Percentiles rank a stretch among this genome's conserved stretches.
Conservation (phyloP, 2,329 filamentous ascomycete genomes). For the Colletotrichum sp. region DNA sequence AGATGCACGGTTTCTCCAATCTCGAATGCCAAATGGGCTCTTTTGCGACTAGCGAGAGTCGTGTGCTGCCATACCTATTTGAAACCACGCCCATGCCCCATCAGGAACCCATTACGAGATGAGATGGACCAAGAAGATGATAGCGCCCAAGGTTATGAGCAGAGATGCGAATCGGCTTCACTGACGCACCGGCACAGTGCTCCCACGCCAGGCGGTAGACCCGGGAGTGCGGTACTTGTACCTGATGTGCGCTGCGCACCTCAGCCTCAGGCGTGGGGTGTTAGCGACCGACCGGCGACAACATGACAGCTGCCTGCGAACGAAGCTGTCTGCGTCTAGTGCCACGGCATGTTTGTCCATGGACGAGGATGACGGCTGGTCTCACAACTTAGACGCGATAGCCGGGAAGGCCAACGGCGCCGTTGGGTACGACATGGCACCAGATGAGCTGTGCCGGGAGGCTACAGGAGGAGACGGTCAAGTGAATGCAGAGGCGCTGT, state of each 20-base stretch:
- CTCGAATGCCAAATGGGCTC: background rate
- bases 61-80: background rate
- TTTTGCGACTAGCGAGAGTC: background rate
- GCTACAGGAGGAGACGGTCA: background rate
- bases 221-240: conserved; percentile 9
- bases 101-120: conserved; percentile 17
- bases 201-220: background rate
- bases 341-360: background rate
- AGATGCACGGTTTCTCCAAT: background rate
- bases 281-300: background rate
- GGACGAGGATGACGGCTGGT: background rate
- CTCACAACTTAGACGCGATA: background rate
- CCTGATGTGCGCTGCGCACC: conserved; percentile 1
- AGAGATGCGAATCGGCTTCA: background rate
- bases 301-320: background rate
- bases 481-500: background rate
- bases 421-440: background rate
- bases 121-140: background rate
- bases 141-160: background rate
- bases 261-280: conserved; percentile 18
- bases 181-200: background rate
- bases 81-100: background rate
- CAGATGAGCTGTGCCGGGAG: background rate
- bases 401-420: background rate
- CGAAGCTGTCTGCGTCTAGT: background rate